Percentiles rank a stretch among this genome's conserved stretches.
These are phyloP conservation scores for Colletotrichum karsti DNA, from an alignment of 2,329 filamentous ascomycete genomes.

Conservation along the genomic window DNA sequence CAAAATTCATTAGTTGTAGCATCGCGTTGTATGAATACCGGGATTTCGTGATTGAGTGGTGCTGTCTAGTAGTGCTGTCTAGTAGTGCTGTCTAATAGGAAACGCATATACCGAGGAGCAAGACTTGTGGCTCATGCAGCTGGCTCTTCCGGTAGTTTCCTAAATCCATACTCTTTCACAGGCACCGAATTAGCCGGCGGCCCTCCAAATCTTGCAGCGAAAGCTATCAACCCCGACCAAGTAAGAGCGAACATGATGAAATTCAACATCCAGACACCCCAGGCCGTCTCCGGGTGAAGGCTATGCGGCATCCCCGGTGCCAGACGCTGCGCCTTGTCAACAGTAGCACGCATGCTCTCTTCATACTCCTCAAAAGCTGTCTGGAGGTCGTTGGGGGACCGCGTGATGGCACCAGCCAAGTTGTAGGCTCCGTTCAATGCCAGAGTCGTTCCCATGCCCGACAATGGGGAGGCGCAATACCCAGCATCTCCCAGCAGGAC, in stretches of 20 bases:
- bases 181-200: background rate
- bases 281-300: slow-evolving; percentile 36
- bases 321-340: slow-evolving; percentile 47
- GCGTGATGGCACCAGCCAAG: slow-evolving; percentile 55
- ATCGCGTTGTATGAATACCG: too few relatives aligned
- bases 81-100: too few relatives aligned
- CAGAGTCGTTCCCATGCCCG: slow-evolving; percentile 57
- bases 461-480: slow-evolving; percentile 53
- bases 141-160: background rate
- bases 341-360: slow-evolving; percentile 45
- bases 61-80: too few relatives aligned
- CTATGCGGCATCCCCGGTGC: slow-evolving; percentile 35
- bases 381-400: slow-evolving; percentile 32
- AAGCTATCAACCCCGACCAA: background rate
- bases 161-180: slow-evolving; percentile 4
- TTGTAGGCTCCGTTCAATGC: slow-evolving; percentile 58
- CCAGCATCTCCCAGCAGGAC: slow-evolving; percentile 59
- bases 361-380: slow-evolving; percentile 50
- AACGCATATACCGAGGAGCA: too few relatives aligned
- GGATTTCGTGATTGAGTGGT: too few relatives aligned
- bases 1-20: too few relatives aligned
- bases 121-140: background rate
- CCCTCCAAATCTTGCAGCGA: background rate
- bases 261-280: slow-evolving; percentile 37
- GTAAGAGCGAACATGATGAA: background rate